phyloP scores from a whole-genome alignment of 345 rosid species.

The Linum trigynum region DNA sequence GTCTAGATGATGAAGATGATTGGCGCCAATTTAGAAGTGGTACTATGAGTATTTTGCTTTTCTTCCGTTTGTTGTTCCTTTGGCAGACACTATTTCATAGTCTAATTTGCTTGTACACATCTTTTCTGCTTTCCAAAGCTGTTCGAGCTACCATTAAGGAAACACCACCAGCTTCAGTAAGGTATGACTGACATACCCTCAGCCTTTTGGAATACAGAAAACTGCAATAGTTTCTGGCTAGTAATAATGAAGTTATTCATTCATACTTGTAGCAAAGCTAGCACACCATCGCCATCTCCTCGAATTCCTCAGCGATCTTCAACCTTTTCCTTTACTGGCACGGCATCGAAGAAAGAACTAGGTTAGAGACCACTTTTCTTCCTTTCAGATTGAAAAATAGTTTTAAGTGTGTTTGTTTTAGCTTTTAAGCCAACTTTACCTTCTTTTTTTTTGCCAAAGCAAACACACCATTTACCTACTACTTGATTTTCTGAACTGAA shows the following conservation, averaged over 20 bases:
- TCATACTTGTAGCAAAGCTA: slow-evolving; percentile 41
- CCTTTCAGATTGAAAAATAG: background rate
- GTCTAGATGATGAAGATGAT: slow-evolving; percentile 61
- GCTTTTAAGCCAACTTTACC: background rate
- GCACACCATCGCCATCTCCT: slow-evolving; percentile 54
- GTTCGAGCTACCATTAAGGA: slow-evolving; percentile 68
- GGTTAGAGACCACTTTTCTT: slow-evolving; percentile 29
- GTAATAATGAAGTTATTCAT: background rate
- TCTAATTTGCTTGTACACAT: slow-evolving; percentile 12
- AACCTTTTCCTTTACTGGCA: slow-evolving; percentile 65
- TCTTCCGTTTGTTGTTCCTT: background rate
- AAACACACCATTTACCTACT: background rate
- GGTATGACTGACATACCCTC: slow-evolving; percentile 28
- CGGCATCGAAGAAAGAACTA: slow-evolving; percentile 51
- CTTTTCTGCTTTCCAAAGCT: slow-evolving; percentile 30
- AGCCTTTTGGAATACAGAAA: background rate
- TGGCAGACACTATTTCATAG: background rate
- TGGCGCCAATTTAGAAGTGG: slow-evolving; percentile 69
- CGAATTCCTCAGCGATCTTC: slow-evolving; percentile 49
- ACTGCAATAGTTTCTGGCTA: background rate
- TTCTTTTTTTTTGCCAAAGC: background rate
- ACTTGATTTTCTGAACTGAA: background rate
- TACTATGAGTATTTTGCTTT: slow-evolving; percentile 18
- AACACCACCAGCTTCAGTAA: slow-evolving; percentile 39
- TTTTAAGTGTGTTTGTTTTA: background rate